Evolutionary conservation across 768 basidiomycete species (phyloP).

Genomic region (Nidularia pulvinata): DNA sequence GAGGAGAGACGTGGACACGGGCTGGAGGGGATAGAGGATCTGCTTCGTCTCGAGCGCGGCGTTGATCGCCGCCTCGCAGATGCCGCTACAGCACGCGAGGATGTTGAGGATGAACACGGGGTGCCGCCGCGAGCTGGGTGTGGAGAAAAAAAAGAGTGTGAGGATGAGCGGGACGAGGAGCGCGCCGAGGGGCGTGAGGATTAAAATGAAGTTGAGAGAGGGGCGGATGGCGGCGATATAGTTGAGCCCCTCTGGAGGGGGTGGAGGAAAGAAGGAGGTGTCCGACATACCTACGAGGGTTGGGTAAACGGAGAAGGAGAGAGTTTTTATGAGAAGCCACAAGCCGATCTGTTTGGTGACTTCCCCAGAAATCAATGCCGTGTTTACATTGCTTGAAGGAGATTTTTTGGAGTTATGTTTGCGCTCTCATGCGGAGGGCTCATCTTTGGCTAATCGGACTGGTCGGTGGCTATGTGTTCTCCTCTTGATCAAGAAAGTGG

Average conservation of each 20-base stretch:
- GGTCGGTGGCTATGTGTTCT: too few relatives aligned
- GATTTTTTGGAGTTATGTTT: too few relatives aligned
- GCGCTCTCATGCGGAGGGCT: too few relatives aligned
- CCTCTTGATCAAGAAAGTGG: too few relatives aligned
- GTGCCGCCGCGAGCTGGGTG: slow-evolving; percentile 15
- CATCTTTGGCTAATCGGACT: too few relatives aligned
- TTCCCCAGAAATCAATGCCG: too few relatives aligned
- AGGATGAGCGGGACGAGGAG: slow-evolving; percentile 28
- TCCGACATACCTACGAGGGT: too few relatives aligned
- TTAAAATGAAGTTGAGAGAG: slow-evolving; percentile 18
- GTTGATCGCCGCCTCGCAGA: slow-evolving; percentile 18
- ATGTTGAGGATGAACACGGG: slow-evolving; percentile 30
- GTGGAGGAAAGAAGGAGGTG: too few relatives aligned
- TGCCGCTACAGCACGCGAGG: slow-evolving; percentile 18
- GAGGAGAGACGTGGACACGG: slow-evolving; percentile 9
- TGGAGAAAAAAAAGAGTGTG: slow-evolving; percentile 27
- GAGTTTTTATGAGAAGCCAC: too few relatives aligned
- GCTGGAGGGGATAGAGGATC: slow-evolving; percentile 12
- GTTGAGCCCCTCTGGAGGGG: slow-evolving; percentile 21
- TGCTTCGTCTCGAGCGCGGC: slow-evolving; percentile 11
- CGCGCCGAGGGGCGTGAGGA: slow-evolving; percentile 21
- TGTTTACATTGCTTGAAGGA: too few relatives aligned
- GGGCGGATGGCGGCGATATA: slow-evolving; percentile 21
- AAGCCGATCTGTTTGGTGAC: too few relatives aligned
- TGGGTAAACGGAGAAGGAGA: too few relatives aligned